Evolutionary conservation across 345 rosid genomes (phyloP).

Genomic region (Eucalyptus marginata): DNA sequence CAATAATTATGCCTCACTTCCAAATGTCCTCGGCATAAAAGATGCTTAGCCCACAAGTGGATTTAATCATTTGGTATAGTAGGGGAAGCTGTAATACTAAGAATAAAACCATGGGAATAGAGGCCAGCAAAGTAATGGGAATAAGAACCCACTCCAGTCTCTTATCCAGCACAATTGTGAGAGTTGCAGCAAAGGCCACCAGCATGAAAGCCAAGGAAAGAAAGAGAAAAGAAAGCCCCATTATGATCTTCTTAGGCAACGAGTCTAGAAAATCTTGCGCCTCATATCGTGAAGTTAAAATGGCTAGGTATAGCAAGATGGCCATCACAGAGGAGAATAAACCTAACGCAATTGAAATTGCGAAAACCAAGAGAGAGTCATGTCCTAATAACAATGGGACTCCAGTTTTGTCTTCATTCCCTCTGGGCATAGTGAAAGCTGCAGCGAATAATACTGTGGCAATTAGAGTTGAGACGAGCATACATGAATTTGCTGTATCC

Average conservation of each 20-base stretch:
- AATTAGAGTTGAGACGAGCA: slow-evolving; percentile 14
- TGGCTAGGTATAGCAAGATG: not conserved
- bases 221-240: not conserved
- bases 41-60: no score
- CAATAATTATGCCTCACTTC: not conserved
- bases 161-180: not conserved
- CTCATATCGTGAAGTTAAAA: not conserved
- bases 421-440: slow-evolving; percentile 16
- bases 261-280: slow-evolving; percentile 1
- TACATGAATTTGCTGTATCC: slow-evolving; percentile 8
- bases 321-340: fast-evolving
- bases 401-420: not conserved
- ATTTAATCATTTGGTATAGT: no score
- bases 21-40: not conserved
- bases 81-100: no score
- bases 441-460: slow-evolving; percentile 13
- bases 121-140: not conserved
- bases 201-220: not conserved
- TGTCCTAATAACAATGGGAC: not conserved
- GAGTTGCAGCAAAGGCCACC: not conserved
- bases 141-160: not conserved
- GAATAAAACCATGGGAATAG: no score
- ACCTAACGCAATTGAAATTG: not conserved
- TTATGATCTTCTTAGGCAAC: not conserved
- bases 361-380: not conserved